phyloP scores from a whole-genome alignment of 1,284 basidiomycete species.

The Tylopilus orsonianus region DNA sequence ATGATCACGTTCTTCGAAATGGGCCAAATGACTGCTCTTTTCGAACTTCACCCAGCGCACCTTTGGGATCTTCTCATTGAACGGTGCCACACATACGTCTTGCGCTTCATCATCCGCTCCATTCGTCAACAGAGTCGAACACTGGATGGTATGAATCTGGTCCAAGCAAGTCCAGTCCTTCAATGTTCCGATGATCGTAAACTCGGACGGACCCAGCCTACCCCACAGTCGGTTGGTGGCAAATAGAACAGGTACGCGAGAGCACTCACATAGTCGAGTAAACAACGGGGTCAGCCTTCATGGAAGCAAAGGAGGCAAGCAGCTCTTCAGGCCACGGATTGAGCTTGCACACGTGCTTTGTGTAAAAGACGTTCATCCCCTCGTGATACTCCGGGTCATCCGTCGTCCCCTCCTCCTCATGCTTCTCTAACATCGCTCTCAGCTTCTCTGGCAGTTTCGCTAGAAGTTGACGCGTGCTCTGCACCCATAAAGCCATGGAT shows the following conservation, averaged over 20 bases:
- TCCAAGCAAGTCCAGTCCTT: conserved; percentile 36
- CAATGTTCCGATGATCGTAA: conserved; percentile 30
- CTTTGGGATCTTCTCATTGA: conserved; percentile 32
- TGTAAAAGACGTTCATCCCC: conserved; percentile 25
- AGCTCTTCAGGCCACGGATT: conserved; percentile 21
- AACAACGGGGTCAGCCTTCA: conserved; percentile 18
- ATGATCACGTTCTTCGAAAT: conserved; percentile 13
- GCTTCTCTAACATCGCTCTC: background rate
- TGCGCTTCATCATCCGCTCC: conserved; percentile 35
- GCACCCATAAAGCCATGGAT: conserved; percentile 1
- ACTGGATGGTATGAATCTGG: conserved; percentile 33
- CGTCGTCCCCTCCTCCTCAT: conserved; percentile 17
- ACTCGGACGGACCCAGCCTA: conserved; percentile 32
- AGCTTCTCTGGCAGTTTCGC: background rate
- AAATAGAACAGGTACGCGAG: background rate
- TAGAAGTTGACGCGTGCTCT: background rate
- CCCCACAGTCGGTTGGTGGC: background rate
- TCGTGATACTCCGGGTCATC: conserved; percentile 24
- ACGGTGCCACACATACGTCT: conserved; percentile 29
- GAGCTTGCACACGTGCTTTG: conserved; percentile 20
- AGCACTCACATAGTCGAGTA: conserved; percentile 19
- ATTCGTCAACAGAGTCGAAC: conserved; percentile 36
- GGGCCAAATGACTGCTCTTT: conserved; percentile 29
- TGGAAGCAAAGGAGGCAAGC: conserved; percentile 9
- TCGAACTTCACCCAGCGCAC: conserved; percentile 36